Evolutionary conservation across 305 asterid genomes (phyloP).

Genomic region (Withania somnifera): DNA sequence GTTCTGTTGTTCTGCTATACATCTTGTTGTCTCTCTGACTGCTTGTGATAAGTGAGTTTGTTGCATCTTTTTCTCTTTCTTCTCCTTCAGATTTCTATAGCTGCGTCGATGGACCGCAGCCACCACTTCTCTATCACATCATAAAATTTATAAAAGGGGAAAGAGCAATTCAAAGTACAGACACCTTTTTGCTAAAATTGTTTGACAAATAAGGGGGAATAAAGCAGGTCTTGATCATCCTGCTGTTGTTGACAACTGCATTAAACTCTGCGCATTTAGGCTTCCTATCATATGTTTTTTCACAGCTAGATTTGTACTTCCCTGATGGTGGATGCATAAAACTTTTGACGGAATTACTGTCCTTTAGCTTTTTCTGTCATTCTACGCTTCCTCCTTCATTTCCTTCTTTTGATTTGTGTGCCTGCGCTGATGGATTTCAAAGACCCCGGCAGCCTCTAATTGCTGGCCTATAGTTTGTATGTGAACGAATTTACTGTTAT

Average conservation of each 20-base stretch:
- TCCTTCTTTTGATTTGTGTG: not conserved
- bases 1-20: not conserved
- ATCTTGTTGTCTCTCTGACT: not conserved
- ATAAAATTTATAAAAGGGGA: not conserved
- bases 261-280: not conserved
- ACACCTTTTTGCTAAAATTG: not conserved
- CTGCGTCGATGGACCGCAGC: not conserved
- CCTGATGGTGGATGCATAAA: not conserved
- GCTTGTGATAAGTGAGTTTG: not conserved
- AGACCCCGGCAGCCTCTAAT: too few relatives aligned
- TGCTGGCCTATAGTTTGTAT: too few relatives aligned
- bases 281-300: not conserved
- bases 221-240: not conserved
- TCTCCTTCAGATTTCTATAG: not conserved
- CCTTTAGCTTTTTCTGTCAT: not conserved
- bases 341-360: not conserved
- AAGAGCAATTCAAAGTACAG: not conserved
- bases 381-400: not conserved
- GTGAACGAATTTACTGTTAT: too few relatives aligned
- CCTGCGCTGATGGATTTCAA: too few relatives aligned
- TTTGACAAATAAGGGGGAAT: not conserved
- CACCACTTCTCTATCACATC: not conserved
- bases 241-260: not conserved
- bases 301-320: not conserved
- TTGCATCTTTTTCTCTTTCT: not conserved